These are phyloP conservation scores for Anthracocystis panici-leucophaei DNA, from an alignment of 1,284 basidiomycete genomes.

Conservation along the genomic window DNA sequence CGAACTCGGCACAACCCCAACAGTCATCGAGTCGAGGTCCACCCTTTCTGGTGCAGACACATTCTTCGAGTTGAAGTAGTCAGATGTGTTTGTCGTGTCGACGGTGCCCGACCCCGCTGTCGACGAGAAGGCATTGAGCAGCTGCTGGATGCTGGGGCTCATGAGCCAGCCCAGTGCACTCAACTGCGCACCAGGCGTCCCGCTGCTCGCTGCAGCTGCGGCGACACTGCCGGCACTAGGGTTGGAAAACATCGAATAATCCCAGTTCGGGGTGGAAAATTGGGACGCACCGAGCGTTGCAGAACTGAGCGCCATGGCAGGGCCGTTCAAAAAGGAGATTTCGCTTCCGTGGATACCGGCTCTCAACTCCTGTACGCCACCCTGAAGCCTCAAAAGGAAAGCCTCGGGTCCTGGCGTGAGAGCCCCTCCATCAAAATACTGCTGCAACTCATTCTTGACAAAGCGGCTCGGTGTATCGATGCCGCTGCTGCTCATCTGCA, in stretches of 20 bases:
- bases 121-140: constrained; percentile 47
- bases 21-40: constrained; percentile 14
- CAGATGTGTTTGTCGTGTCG: constrained; percentile 35
- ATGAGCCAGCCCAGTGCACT: constrained; percentile 57
- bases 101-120: constrained; percentile 36
- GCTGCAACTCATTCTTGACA: constrained; percentile 49
- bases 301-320: constrained; percentile 34
- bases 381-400: constrained; percentile 60
- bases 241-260: constrained; percentile 44
- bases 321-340: constrained; percentile 53
- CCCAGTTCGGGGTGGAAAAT: constrained; percentile 45
- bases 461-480: constrained; percentile 53
- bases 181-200: constrained; percentile 31
- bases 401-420: constrained; percentile 62
- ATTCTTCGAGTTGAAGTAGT: constrained; percentile 50
- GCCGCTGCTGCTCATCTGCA: constrained; percentile 32
- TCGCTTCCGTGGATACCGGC: constrained; percentile 56
- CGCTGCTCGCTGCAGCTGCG: constrained; percentile 27
- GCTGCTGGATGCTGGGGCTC: constrained; percentile 60
- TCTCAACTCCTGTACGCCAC: constrained; percentile 59
- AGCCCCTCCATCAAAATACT: constrained; percentile 61
- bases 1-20: constrained; percentile 26
- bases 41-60: constrained; percentile 10
- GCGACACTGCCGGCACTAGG: constrained; percentile 27
- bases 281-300: constrained; percentile 29